A percentile compares a stretch with the other conserved stretches of the same genome.
Evolutionary conservation across 2,329 filamentous ascomycete species (phyloP).

Genomic region (Sporothrix euskadiensis): DNA sequence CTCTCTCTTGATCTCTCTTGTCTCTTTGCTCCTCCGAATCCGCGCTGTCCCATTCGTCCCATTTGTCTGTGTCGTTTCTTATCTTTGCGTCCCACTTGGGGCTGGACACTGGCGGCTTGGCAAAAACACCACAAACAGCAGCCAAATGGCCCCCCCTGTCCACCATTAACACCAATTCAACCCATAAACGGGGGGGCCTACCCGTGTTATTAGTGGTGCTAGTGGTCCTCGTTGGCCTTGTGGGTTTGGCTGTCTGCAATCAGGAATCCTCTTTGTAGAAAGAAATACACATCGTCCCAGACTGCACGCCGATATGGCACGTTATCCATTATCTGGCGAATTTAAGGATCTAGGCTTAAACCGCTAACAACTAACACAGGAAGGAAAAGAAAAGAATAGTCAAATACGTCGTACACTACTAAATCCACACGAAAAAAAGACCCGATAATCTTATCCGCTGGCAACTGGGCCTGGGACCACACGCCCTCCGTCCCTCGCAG

Average conservation of each 20-base stretch:
- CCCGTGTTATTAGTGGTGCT: constrained; percentile 19
- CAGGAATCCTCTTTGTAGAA: constrained; percentile 24
- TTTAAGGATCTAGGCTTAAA: background rate
- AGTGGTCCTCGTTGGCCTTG: background rate
- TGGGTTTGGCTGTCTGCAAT: constrained; percentile 17
- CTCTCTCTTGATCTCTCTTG: background rate
- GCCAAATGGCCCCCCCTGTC: background rate
- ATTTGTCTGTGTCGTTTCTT: constrained; percentile 28
- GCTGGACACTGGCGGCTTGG: constrained; percentile 31
- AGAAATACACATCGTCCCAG: constrained; percentile 27
- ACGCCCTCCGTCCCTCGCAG: constrained; percentile 5
- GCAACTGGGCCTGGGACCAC: background rate
- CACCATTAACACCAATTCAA: background rate
- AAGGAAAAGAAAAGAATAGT: background rate
- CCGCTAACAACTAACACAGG: background rate
- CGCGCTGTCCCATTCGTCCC: constrained; percentile 27
- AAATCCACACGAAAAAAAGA: background rate
- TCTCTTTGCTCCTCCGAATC: background rate
- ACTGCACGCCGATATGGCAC: constrained; percentile 13
- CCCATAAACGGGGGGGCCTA: background rate
- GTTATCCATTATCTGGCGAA: constrained; percentile 19
- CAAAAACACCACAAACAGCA: constrained; percentile 19
- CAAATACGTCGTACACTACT: background rate
- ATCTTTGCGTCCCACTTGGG: constrained; percentile 32
- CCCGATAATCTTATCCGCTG: constrained; percentile 14